phyloP scores from a whole-genome alignment of 2,329 filamentous ascomycete genomes.

The Tolypocladium paradoxum region DNA sequence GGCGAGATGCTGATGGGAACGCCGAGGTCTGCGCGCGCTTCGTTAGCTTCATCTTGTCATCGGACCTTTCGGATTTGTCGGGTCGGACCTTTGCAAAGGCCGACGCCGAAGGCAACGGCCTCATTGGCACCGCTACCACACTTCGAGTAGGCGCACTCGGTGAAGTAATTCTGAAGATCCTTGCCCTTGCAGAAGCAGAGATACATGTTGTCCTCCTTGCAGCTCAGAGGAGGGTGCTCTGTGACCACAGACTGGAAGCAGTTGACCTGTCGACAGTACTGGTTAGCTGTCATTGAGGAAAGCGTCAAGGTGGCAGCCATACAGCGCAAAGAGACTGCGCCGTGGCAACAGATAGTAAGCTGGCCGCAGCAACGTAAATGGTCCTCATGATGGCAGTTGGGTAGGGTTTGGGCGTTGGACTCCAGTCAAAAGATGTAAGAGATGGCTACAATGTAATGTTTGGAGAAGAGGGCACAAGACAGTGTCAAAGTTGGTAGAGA shows the following conservation, averaged over 20 bases:
- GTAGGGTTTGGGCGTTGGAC: too few species aligned
- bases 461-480: neutral
- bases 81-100: constrained; percentile 18
- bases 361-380: neutral
- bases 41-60: neutral
- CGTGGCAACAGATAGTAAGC: neutral
- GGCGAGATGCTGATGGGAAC: neutral
- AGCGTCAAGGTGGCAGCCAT: neutral
- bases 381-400: neutral
- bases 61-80: neutral
- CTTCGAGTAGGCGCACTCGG: constrained; percentile 10
- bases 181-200: constrained; percentile 18
- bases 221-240: constrained; percentile 15
- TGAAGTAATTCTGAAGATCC: constrained; percentile 12
- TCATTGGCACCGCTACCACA: constrained; percentile 5
- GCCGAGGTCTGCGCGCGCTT: neutral
- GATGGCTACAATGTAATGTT: too few species aligned
- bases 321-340: neutral
- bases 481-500: too few species aligned
- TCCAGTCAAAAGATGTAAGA: neutral
- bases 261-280: constrained; percentile 8
- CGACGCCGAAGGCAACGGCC: constrained; percentile 12
- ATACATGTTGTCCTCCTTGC: constrained; percentile 19
- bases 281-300: neutral
- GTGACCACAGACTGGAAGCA: constrained; percentile 17